Conservation (phyloP, 2,329 filamentous ascomycete genomes). For the Botryosphaeria dothidea region DNA sequence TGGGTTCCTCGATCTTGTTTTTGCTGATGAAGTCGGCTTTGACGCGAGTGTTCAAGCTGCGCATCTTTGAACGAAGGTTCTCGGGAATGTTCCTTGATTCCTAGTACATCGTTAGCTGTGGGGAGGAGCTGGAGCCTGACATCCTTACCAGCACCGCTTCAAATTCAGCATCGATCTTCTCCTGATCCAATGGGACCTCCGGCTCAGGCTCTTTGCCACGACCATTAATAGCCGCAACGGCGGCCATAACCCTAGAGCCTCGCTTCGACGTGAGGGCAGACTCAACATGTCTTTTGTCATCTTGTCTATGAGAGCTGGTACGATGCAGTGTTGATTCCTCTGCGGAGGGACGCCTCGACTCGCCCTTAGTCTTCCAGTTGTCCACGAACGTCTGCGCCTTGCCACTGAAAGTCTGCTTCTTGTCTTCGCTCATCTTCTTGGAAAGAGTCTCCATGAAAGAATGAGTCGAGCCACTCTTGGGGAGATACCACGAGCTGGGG, state of each 20-base stretch:
- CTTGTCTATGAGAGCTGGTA: conserved; percentile 14
- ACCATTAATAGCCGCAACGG: conserved; percentile 63
- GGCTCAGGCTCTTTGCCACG: conserved; percentile 47
- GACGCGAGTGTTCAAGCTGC: conserved; percentile 81
- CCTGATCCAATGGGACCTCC: conserved; percentile 43
- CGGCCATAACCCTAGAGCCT: conserved; percentile 61
- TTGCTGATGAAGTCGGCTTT: conserved; percentile 95
- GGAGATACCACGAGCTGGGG: conserved; percentile 54
- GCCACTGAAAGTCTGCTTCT: conserved; percentile 24
- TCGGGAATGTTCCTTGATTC: conserved; percentile 92
- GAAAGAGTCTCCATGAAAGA: conserved; percentile 42
- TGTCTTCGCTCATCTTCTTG: conserved; percentile 37
- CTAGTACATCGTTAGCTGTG: conserved; percentile 60
- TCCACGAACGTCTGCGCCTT: conserved; percentile 18
- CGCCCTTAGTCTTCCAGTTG: conserved; percentile 14
- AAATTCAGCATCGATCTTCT: conserved; percentile 63
- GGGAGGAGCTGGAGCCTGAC: conserved; percentile 48
- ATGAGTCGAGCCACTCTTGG: conserved; percentile 42
- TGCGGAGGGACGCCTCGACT: conserved; percentile 15
- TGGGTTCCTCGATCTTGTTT: conserved; percentile 66
- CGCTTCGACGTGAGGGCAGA: conserved; percentile 41
- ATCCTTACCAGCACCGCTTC: conserved; percentile 61
- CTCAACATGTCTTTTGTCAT: conserved; percentile 20
- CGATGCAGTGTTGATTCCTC: conserved; percentile 9
- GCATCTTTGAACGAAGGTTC: conserved; percentile 93